Percentiles rank a stretch among this genome's conserved stretches.
Evolutionary conservation across 148 eudicot genomes (phyloP).

Genomic region (Fagopyrum homotropicum): DNA sequence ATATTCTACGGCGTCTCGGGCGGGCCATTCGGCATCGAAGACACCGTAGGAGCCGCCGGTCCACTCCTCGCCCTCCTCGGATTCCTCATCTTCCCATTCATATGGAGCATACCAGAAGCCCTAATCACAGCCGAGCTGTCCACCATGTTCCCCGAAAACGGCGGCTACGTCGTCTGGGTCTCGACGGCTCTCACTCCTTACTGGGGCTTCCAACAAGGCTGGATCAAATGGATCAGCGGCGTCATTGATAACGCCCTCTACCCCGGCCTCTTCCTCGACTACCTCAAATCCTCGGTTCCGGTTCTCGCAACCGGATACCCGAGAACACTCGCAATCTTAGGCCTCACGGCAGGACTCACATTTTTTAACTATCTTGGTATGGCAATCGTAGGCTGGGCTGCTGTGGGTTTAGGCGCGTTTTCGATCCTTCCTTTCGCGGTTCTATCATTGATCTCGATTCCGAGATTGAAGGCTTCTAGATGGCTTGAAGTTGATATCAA

Average conservation of each 20-base stretch:
- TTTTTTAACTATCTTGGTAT: slow-evolving; percentile 41
- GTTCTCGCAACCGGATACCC: slow-evolving; percentile 21
- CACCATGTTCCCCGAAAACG: slow-evolving; percentile 48
- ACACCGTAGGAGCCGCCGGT: slow-evolving; percentile 32
- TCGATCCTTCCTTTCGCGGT: slow-evolving; percentile 25
- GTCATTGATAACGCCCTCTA: slow-evolving; percentile 38
- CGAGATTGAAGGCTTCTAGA: slow-evolving; percentile 18
- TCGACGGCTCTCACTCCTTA: slow-evolving; percentile 32
- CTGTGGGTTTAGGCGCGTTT: slow-evolving; percentile 24
- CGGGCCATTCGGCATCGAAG: slow-evolving; percentile 42
- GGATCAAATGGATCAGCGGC: slow-evolving; percentile 42
- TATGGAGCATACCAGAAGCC: slow-evolving; percentile 47
- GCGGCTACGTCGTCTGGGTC: slow-evolving; percentile 47
- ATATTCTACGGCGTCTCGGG: slow-evolving; percentile 39
- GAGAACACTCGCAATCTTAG: slow-evolving; percentile 21
- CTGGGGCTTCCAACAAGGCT: slow-evolving; percentile 41
- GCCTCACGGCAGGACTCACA: slow-evolving; percentile 24
- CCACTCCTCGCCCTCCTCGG: slow-evolving; percentile 37
- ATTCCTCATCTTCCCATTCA: slow-evolving; percentile 29
- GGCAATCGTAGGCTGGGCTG: slow-evolving; percentile 33
- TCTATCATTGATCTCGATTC: slow-evolving; percentile 14
- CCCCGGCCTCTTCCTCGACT: slow-evolving; percentile 41
- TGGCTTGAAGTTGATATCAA: slow-evolving; percentile 28
- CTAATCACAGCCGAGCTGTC: slow-evolving; percentile 41
- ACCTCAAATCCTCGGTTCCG: slow-evolving; percentile 34